Conservation (phyloP, 2,329 filamentous ascomycete genomes). For the Talaromyces albobiverticillius region DNA sequence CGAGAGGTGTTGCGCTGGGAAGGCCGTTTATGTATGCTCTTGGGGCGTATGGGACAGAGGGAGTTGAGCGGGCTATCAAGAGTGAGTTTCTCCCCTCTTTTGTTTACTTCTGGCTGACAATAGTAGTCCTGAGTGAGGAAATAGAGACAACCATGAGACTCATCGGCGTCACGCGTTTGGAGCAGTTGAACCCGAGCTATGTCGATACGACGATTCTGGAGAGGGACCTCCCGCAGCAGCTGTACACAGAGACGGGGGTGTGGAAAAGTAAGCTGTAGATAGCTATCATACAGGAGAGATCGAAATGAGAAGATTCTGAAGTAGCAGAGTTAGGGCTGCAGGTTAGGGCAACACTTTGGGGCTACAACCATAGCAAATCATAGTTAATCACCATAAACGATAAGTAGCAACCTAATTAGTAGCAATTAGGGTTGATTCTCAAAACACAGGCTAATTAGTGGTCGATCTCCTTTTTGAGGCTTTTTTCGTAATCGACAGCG, state of each 20-base stretch:
- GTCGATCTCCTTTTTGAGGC: too few relatives aligned
- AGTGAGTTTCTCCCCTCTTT: slow-evolving; percentile 47
- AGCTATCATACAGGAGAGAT: too few relatives aligned
- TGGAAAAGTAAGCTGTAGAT: neutral
- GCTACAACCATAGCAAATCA: too few relatives aligned
- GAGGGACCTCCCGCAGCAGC: neutral
- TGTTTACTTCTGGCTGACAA: neutral
- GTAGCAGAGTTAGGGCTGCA: too few relatives aligned
- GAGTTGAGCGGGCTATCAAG: slow-evolving; percentile 63
- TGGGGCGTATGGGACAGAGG: slow-evolving; percentile 57
- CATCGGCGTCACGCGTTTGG: slow-evolving; percentile 70
- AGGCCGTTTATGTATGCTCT: slow-evolving; percentile 73
- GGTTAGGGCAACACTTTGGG: too few relatives aligned
- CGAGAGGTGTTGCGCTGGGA: slow-evolving; percentile 76
- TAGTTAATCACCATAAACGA: too few relatives aligned
- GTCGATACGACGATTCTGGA: slow-evolving; percentile 51
- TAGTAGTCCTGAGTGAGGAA: slow-evolving; percentile 61
- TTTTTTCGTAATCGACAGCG: too few relatives aligned
- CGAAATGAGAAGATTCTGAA: too few relatives aligned
- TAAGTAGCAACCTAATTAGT: too few relatives aligned
- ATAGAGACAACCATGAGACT: slow-evolving; percentile 65
- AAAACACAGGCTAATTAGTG: too few relatives aligned
- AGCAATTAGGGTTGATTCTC: too few relatives aligned
- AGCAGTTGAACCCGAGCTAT: slow-evolving; percentile 69
- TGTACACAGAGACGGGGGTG: neutral